Percentiles rank a stretch among this genome's conserved stretches.
Conservation (phyloP, 768 basidiomycete species). For the Psilocybe subaeruginosa region DNA sequence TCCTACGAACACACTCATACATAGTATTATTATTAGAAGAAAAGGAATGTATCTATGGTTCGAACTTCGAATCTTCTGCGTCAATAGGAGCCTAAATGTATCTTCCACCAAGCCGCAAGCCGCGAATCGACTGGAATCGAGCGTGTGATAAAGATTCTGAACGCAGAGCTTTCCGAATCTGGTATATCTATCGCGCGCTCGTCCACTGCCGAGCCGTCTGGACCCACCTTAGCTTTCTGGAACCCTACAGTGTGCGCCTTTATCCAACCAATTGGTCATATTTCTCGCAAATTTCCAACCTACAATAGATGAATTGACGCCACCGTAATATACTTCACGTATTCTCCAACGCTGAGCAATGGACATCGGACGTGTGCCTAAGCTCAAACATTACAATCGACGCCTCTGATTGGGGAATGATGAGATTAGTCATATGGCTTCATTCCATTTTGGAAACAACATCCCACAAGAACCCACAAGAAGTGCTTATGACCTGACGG, state of each 20-base stretch:
- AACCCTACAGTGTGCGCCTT: neutral
- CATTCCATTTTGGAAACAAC: slow-evolving; percentile 18
- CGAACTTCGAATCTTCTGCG: neutral
- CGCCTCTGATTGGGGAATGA: neutral
- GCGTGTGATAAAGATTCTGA: neutral
- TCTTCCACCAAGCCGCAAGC: neutral
- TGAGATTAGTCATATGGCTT: slow-evolving; percentile 12
- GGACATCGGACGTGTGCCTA: neutral
- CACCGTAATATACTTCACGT: neutral
- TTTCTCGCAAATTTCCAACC: neutral
- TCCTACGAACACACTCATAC: no score
- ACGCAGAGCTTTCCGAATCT: neutral
- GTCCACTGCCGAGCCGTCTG: neutral
- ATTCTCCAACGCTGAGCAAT: neutral
- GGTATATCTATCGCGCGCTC: neutral
- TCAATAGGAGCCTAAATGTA: neutral
- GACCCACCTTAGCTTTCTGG: neutral
- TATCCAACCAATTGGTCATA: neutral
- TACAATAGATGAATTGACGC: neutral
- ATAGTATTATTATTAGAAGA: no score
- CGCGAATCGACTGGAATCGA: neutral
- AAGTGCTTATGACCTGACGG: slow-evolving; percentile 11
- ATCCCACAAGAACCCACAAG: slow-evolving; percentile 22
- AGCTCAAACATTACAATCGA: neutral
- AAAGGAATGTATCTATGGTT: no score